Base-by-base conservation (phyloP, 139 green algal genomes). In the Chlorella sp. region DNA sequence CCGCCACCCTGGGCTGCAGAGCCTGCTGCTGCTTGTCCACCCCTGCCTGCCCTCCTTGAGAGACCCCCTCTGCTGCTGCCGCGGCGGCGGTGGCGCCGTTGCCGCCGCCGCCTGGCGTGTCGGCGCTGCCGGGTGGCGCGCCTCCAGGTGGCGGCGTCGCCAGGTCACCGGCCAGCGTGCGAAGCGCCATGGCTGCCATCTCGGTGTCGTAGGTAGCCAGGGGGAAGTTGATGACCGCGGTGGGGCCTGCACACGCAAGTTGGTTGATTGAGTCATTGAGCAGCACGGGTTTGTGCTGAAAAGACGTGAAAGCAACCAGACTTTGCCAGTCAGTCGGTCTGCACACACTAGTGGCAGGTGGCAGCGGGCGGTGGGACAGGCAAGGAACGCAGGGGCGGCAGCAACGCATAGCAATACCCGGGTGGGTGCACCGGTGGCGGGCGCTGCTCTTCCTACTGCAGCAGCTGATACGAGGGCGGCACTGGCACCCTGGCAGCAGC, bases 151-250 rank as follows among this genome's bases (percentile, higher is more conserved):
- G 48, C 48, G 48, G 48, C 48, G 48, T 71, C 21, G 21, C 64
- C 64, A 71, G 21, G 22, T 83, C n/a, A 40, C 14, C 21, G 40
- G 42, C 81, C 73, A 89, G 32, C 42, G 34, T 32, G 30, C 48
- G 53, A 34, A 88, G 69, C 69, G 68, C 81, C 11, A 88, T 21
- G 34, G 82, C 89, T 2, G 81, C 90, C 36, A 86, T 80, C 73
- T 89, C 82, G 0, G 30, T 39, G 24, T 90, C 87, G 34, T 89
- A 91, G 39, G 57, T 39, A 1, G 42, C 36, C n/a, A 77, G 42
- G 1, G 90, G 90, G 76, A 92, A 94, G 79, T 94, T 94, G 64
- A 80, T 91, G 34, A 64, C 30, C 3, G 92, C 92, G 15, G 9
- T 68, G 60, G 64, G 48, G 42, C 79, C 79, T 64, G 79, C 42